A percentile compares a stretch with the other conserved stretches of the same genome.
These are phyloP conservation scores for Aspergillus intermedius DNA, from an alignment of 2,329 filamentous ascomycete species.

Conservation along the genomic window DNA sequence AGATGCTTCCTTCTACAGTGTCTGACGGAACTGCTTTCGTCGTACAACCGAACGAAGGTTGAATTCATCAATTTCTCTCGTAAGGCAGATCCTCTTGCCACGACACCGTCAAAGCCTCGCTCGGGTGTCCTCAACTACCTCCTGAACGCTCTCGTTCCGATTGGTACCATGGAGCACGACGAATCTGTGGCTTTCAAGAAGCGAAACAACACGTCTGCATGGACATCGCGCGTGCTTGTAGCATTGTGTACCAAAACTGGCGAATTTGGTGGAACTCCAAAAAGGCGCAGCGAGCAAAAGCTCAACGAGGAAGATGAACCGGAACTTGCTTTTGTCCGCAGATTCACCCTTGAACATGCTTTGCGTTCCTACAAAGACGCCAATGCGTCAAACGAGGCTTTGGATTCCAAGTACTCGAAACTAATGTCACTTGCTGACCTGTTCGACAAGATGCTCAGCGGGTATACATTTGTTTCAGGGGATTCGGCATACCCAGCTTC, in stretches of 20 bases:
- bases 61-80: slow-evolving; percentile 99
- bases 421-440: slow-evolving; percentile 83
- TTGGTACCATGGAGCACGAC: slow-evolving; percentile 60
- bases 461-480: slow-evolving; percentile 60
- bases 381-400: slow-evolving; percentile 65
- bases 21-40: slow-evolving; percentile 79
- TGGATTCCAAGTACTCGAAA: slow-evolving; percentile 80
- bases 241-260: slow-evolving; percentile 82
- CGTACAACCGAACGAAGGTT: slow-evolving; percentile 90
- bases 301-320: slow-evolving; percentile 35
- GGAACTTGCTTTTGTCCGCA: slow-evolving; percentile 76
- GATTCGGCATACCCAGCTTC: slow-evolving; percentile 48
- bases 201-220: slow-evolving; percentile 72
- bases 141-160: slow-evolving; percentile 67
- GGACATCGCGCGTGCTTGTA: slow-evolving; percentile 79
- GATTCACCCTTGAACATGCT: slow-evolving; percentile 89
- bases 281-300: slow-evolving; percentile 45
- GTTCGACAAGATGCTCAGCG: slow-evolving; percentile 85
- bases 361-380: slow-evolving; percentile 89
- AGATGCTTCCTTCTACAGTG: slow-evolving; percentile 92
- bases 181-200: slow-evolving; percentile 78
- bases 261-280: slow-evolving; percentile 59
- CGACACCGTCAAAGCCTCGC: slow-evolving; percentile 87
- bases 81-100: slow-evolving; percentile 73
- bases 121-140: slow-evolving; percentile 92